Evolutionary conservation across 805 yeast genomes (phyloP).

Genomic region (Metschnikowia sp.): DNA sequence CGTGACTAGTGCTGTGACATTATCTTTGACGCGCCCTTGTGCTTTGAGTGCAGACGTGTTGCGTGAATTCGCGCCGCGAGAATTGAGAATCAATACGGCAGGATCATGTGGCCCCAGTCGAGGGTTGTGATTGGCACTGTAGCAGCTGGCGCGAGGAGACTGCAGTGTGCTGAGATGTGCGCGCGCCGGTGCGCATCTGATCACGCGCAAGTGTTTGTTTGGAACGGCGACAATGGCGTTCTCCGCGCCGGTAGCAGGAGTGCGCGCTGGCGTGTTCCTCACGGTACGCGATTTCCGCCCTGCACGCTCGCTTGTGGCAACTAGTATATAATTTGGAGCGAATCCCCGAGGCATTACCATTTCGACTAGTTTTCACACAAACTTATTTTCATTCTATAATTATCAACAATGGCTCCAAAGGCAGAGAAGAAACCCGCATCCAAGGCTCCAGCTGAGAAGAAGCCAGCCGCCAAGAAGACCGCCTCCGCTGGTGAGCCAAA

Average conservation of each 20-base stretch:
- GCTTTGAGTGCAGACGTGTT: too few species aligned
- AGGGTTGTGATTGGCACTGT: not conserved
- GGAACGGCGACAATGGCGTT: not conserved
- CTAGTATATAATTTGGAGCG: constrained; percentile 18
- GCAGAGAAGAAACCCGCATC: constrained; percentile 41
- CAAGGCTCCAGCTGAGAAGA: constrained; percentile 39
- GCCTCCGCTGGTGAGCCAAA: constrained; percentile 29
- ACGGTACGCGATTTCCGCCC: constrained; percentile 16
- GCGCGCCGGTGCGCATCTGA: constrained; percentile 10
- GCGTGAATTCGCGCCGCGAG: too few species aligned
- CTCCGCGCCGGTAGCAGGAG: constrained; percentile 13
- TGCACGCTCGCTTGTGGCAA: constrained; percentile 20
- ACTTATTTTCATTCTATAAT: constrained; percentile 12
- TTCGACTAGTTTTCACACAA: constrained; percentile 13
- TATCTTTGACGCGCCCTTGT: too few species aligned
- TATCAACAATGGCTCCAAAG: constrained; percentile 32
- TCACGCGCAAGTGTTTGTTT: constrained; percentile 7
- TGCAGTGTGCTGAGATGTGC: constrained; percentile 16
- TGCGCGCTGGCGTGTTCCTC: constrained; percentile 6
- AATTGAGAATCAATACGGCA: too few species aligned
- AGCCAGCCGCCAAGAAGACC: constrained; percentile 38
- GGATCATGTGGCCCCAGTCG: too few species aligned
- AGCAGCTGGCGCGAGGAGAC: constrained; percentile 10
- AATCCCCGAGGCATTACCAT: constrained; percentile 11
- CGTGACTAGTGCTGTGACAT: too few species aligned